These are phyloP conservation scores for Linaria vulgaris DNA, from an alignment of 257 asterid genomes.

Conservation along the genomic window DNA sequence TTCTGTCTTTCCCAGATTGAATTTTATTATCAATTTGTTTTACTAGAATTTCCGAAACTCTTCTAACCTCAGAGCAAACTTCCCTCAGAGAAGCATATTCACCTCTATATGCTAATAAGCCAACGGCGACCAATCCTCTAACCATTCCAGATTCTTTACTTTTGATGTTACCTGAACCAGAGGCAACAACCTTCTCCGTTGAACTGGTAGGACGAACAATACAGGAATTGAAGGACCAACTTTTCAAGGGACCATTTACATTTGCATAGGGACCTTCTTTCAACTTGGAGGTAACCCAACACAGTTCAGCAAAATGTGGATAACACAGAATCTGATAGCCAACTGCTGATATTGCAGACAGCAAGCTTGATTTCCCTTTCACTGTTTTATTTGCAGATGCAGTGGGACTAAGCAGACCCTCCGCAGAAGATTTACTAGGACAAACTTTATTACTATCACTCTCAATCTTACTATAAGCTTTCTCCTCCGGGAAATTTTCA, in stretches of 20 bases:
- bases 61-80: conserved; percentile 64
- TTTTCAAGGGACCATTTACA: conserved; percentile 78
- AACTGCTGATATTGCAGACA: conserved; percentile 72
- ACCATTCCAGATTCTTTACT: conserved; percentile 55
- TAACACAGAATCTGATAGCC: conserved; percentile 87
- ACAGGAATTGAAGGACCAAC: conserved; percentile 96
- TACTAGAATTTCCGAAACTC: conserved; percentile 77
- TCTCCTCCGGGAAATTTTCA: conserved; percentile 33
- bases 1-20: conserved; percentile 80
- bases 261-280: conserved; percentile 85
- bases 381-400: conserved; percentile 37
- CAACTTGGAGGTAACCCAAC: conserved; percentile 97
- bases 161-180: conserved; percentile 44
- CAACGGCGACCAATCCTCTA: conserved; percentile 89
- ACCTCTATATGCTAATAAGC: conserved; percentile 85
- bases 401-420: conserved; percentile 36
- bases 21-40: conserved; percentile 56
- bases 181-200: conserved; percentile 37
- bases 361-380: conserved; percentile 75
- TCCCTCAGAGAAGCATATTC: conserved; percentile 70
- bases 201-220: conserved; percentile 65
- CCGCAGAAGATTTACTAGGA: conserved; percentile 37
- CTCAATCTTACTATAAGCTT: conserved; percentile 34
- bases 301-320: conserved; percentile 98
- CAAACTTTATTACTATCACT: conserved; percentile 32